Conservation (phyloP, 768 basidiomycete species). For the Leucocoprinus sp. region DNA sequence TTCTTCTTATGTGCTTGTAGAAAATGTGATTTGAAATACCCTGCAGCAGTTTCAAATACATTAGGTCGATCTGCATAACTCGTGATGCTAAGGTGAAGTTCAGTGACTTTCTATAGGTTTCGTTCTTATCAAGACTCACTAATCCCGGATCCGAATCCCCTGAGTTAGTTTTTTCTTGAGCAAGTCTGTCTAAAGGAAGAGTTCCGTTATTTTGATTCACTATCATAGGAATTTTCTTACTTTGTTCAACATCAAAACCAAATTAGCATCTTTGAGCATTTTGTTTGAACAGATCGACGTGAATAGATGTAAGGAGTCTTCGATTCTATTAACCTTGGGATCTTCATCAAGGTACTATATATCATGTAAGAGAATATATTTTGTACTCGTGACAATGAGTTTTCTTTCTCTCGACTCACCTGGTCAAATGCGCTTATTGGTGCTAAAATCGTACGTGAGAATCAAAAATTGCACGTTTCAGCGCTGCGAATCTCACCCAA, state of each 20-base stretch:
- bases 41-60: slow-evolving; percentile 58
- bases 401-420: slow-evolving; percentile 27
- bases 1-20: slow-evolving; percentile 64
- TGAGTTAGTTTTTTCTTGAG: slow-evolving; percentile 62
- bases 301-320: slow-evolving; percentile 77
- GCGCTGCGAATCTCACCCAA: slow-evolving; percentile 45
- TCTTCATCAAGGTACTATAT: slow-evolving; percentile 76
- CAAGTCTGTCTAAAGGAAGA: slow-evolving; percentile 49
- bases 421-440: slow-evolving; percentile 86
- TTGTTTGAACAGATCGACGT: slow-evolving; percentile 68
- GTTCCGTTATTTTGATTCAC: neutral
- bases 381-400: neutral
- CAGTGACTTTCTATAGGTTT: neutral
- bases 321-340: slow-evolving; percentile 66
- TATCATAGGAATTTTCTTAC: slow-evolving; percentile 26
- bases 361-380: too few relatives aligned
- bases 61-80: slow-evolving; percentile 71
- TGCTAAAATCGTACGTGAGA: slow-evolving; percentile 30
- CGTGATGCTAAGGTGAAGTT: slow-evolving; percentile 45
- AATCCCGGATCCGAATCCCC: slow-evolving; percentile 65
- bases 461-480: slow-evolving; percentile 64
- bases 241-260: slow-evolving; percentile 77
- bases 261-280: slow-evolving; percentile 61
- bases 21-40: slow-evolving; percentile 84
- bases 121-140: too few relatives aligned